A percentile compares a stretch with the other conserved stretches of the same genome.
phyloP scores from a whole-genome alignment of 139 green algal species.

The Limnomonas spitsbergensis region DNA sequence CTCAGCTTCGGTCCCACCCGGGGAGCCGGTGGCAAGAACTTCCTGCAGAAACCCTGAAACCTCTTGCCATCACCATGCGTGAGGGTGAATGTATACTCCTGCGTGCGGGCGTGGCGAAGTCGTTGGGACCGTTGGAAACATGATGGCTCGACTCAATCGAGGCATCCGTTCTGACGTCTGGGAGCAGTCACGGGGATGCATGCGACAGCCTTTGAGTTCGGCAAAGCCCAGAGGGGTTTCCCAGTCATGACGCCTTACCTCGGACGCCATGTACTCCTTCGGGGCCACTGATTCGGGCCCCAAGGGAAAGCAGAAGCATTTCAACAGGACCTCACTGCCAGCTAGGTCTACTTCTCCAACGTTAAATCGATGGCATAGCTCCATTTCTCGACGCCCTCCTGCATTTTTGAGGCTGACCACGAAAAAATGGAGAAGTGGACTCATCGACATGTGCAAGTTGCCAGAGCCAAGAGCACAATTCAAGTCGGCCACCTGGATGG shows the following conservation, averaged over 20 bases:
- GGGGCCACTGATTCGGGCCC: conserved; percentile 45
- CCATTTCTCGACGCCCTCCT: too few species aligned
- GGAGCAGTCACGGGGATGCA: not conserved
- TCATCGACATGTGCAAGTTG: too few species aligned
- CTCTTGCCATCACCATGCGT: conserved; percentile 54
- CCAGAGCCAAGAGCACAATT: too few species aligned
- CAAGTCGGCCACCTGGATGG: too few species aligned
- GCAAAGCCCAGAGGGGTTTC: not conserved
- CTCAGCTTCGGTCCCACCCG: conserved; percentile 37
- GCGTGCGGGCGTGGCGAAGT: not conserved
- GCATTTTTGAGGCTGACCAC: too few species aligned
- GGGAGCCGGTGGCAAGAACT: conserved; percentile 48
- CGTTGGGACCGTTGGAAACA: not conserved
- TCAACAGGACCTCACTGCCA: too few species aligned
- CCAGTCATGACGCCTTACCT: conserved; percentile 31
- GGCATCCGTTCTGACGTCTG: not conserved
- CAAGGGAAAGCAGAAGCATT: conserved; percentile 61
- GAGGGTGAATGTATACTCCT: conserved; percentile 41
- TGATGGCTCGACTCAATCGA: not conserved
- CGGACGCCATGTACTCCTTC: conserved; percentile 55
- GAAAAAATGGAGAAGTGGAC: too few species aligned
- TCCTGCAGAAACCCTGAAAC: conserved; percentile 62
- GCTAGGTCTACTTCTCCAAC: too few species aligned
- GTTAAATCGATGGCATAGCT: too few species aligned
- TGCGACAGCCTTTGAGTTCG: not conserved